Base-by-base conservation (phyloP, 441 rosid species). In the Bruguiera hainesii region DNA sequence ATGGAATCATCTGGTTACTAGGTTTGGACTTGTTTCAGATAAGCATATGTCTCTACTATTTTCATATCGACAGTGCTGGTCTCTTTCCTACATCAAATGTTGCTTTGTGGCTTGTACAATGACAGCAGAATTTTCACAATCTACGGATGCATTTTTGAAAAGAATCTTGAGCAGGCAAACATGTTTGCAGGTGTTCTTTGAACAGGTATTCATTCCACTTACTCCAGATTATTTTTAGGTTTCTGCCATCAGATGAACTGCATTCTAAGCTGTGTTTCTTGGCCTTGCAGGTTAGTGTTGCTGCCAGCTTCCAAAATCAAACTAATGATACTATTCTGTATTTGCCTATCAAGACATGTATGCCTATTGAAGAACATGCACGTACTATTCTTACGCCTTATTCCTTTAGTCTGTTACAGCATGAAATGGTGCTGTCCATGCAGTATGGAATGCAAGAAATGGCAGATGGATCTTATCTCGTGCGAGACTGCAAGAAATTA, bases 351-450 rank as follows among this genome's bases (percentile, higher is more conserved):
- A 91, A 84, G 76, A 87, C 97, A 19, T 80, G 85, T 82, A 82
- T 84, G 80, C 98, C 95, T 31, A 87, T 91, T 76, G 98, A 93
- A 83, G 93, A 84, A 69, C 95, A 91, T 57, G 96, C 97, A 33
- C 84, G 85, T 29, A 79, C 77, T 67, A 61, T 88, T 76, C 88
- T 91, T 55, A 84, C 96, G 53, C 96, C 97, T 60, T 91, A 78
- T 64, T 93, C 97, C 58, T 94, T 94, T 70, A 84, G 75, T 60
- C 64, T 81, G 23, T 78, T 87, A 35, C 99, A 94, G 69, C 85
- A 83, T 33, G 97, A 94, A 82, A 75, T 94, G 57, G 80, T 84
- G 67, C 74, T 89, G 72, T 83, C 97, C 19, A 72, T 86, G 88
- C 97, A 88, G 65, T 94, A 88, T 78, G 91, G 81, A 0, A 70